Base-by-base conservation (phyloP, 129 eudicot species). In the Flaveria ramosissima region DNA sequence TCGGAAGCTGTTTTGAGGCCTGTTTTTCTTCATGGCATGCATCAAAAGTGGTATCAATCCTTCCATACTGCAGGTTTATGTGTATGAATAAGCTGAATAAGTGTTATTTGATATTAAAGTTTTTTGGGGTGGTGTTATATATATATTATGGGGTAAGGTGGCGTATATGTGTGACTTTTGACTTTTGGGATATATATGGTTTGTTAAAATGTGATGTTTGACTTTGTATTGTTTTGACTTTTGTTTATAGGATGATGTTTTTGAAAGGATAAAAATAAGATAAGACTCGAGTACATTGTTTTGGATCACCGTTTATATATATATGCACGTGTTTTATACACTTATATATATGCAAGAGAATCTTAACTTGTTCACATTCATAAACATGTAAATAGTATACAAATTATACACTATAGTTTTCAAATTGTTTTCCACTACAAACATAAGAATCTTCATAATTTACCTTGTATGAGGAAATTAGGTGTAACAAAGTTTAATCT, bases 31-130 rank as follows among this genome's bases (percentile, higher is more conserved):
- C 69, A 83, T 36, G 73, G 78, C 81, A 43, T 74, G 76, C 70
- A 83, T 7, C 43, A 83, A 69, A 55, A 83, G 59, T 53, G 86
- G 83, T 42, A 83, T 83, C 62, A 83, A 60, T 52, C 86, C 83
- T 73, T 83, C 80, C 83, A 77, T 78, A 2, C 9, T 52, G 76
- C 5, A 30, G 50, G 19, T 15, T 17, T 12, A 43, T 36, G 7
- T 47, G 30, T 26, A 3, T 63, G 45, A 16, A 63, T 45, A 9
- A 11, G 50, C 11, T 63, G 69, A 4, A 27, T 56, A 56, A 17
- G 13, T 56, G 63, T 0, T 56, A 0, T 41, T 16, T 15, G 70
- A 16, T 65, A 39, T 59, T 20, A 2, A 65, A 7, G 47, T 36
- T 65, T 65, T 36, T 65, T 32, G 2, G 45, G 23, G 6, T 39